Evolutionary conservation across 78 protist genomes (phyloP).

Genomic region (Isochrysis galbana): DNA sequence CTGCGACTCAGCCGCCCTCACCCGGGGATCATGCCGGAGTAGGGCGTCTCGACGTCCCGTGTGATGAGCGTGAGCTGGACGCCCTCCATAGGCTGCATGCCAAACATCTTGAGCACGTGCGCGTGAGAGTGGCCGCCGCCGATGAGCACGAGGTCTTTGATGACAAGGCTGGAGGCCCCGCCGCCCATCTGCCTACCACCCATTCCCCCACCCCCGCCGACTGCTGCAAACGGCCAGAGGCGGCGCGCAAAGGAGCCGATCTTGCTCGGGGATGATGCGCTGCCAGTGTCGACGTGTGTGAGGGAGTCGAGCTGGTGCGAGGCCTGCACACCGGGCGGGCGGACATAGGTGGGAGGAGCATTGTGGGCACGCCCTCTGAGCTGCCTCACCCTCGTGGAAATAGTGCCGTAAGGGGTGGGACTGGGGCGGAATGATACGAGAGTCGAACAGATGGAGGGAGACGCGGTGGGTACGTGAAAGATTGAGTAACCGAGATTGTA

Average conservation of each 20-base stretch:
- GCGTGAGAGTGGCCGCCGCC: constrained; percentile 63
- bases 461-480: no score
- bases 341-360: no score
- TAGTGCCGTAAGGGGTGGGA: no score
- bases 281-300: neutral
- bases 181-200: neutral
- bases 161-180: neutral
- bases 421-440: no score
- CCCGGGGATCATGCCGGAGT: constrained; percentile 49
- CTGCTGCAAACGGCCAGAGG: neutral
- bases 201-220: neutral
- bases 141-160: constrained; percentile 48
- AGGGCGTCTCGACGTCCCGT: constrained; percentile 52
- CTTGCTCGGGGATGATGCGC: neutral
- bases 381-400: no score
- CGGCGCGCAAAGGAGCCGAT: neutral
- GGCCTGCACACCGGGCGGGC: no score
- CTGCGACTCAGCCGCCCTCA: no score
- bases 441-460: no score
- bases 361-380: no score
- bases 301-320: neutral
- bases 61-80: constrained; percentile 40
- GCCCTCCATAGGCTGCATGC: constrained; percentile 47
- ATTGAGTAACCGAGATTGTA: no score
- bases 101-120: constrained; percentile 32